A percentile compares a stretch with the other conserved stretches of the same genome.
Evolutionary conservation across 495 filamentous ascomycete genomes (phyloP).

Genomic region (Jackrogersella minutella): DNA sequence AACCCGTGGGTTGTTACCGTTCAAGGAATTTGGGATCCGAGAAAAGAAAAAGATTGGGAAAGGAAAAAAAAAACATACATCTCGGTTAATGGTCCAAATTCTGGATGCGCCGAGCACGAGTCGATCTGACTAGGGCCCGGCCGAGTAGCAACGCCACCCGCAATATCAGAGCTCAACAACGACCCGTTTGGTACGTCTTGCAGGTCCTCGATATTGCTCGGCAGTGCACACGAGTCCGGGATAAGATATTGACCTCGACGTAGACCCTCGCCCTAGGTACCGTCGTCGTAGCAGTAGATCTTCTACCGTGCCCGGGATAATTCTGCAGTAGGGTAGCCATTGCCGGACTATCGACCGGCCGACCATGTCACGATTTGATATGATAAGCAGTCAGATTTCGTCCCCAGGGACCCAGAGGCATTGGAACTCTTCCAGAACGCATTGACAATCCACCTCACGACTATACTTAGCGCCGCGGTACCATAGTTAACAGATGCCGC

Average conservation of each 20-base stretch:
- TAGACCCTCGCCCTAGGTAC: slow-evolving; percentile 16
- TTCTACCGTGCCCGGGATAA: slow-evolving; percentile 41
- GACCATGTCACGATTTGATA: slow-evolving; percentile 33
- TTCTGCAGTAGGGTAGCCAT: slow-evolving; percentile 33
- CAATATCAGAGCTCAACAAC: slow-evolving; percentile 20
- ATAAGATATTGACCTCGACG: slow-evolving; percentile 27
- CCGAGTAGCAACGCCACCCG: slow-evolving; percentile 28
- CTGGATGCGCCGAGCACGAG: slow-evolving; percentile 31
- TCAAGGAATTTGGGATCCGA: slow-evolving; percentile 17
- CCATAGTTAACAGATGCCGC: slow-evolving; percentile 28
- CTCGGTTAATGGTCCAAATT: slow-evolving; percentile 39
- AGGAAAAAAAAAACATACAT: slow-evolving; percentile 19
- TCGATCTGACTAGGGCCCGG: slow-evolving; percentile 25
- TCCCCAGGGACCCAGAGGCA: background rate
- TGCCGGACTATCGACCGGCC: slow-evolving; percentile 30
- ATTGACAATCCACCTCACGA: slow-evolving; percentile 8
- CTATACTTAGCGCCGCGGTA: slow-evolving; percentile 30
- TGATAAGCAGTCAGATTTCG: slow-evolving; percentile 15
- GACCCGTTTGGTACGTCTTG: slow-evolving; percentile 21
- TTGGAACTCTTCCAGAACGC: slow-evolving; percentile 39
- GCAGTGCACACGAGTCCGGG: slow-evolving; percentile 2
- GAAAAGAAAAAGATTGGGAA: background rate
- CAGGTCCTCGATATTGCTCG: slow-evolving; percentile 20
- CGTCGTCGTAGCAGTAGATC: slow-evolving; percentile 36
- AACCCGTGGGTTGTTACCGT: slow-evolving; percentile 5